Evolutionary conservation across 2,329 filamentous ascomycete genomes (phyloP), one percentile per base, ranked within the genome.

Genomic region (Dactylonectria estremocensis): DNA sequence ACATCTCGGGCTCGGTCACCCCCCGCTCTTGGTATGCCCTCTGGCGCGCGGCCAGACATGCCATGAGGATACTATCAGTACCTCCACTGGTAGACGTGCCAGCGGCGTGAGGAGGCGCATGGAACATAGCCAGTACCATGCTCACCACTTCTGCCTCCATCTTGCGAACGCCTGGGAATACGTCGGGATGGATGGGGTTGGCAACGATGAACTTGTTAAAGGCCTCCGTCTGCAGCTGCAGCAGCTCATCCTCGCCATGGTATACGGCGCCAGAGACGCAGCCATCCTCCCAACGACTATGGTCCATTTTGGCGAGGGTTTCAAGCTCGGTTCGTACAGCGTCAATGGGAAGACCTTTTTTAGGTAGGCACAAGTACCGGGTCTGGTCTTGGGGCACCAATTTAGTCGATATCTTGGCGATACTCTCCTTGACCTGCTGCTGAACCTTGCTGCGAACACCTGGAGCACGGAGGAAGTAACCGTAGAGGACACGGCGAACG

Each of bases 91-190:
- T 98, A 16, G 93, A 95, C 10, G 95, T 94, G 69, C 96, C 96
- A 5, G 93, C 95, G 31, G 91, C 94, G 64, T 90, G 92, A n/a
- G 90, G 85, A 3, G 96, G 96, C 9, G 93, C 95, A 80, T 97
- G 94, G 86, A 98, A 99, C 80, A 99, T 84, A 49, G 89, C 89
- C 68, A 97, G 85, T 33, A 97, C 95, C 95, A 99, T 99, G 72
- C 95, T 93, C 59, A 99, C 96, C 69, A 99, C 86, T 84, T 99
- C 96, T 50, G 96, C 95, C 85, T 99, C 96, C 96, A 99, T 99
- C 89, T 99, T 99, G 76, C 96, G 88, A 59, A 99, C 95, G 31
- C 95, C 96, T 14, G 96, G 96, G 83, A 99, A 99, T 48, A 99
- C 95, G 83, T 99, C 96, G 8, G 96, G 96, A 80, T 99, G 96